Conservation (phyloP, 345 rosid species). For the Gossypium herbaceum region DNA sequence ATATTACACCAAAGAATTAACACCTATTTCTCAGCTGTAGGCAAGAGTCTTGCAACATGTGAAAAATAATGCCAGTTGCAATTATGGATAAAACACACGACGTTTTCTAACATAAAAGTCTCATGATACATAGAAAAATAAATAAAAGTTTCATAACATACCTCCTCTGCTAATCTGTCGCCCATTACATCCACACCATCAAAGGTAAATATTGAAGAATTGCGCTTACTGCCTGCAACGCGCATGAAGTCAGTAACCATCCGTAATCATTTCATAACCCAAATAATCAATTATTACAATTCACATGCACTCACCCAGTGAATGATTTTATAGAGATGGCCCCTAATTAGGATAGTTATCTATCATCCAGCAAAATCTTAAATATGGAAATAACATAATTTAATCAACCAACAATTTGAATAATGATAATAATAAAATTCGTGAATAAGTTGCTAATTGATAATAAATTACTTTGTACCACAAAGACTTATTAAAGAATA, state of each 20-base stretch:
- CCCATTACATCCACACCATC: constrained; percentile 94
- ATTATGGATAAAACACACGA: neutral
- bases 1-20: neutral
- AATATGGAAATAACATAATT: neutral
- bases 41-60: neutral
- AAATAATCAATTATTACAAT: neutral
- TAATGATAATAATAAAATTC: neutral
- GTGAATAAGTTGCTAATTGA: neutral
- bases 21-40: neutral
- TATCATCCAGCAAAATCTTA: neutral
- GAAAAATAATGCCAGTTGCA: neutral
- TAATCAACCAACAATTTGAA: neutral
- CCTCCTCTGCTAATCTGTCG: constrained; percentile 83
- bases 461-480: neutral
- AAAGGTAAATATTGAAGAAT: constrained; percentile 55
- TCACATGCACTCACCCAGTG: neutral
- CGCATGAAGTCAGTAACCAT: constrained; percentile 9
- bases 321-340: neutral
- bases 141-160: constrained; percentile 12
- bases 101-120: constrained; percentile 2
- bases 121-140: neutral
- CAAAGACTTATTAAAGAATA: neutral
- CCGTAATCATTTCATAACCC: constrained; percentile 3
- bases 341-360: neutral
- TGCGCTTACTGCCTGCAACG: constrained; percentile 68